Percentiles rank a stretch among this genome's conserved stretches.
phyloP scores from a whole-genome alignment of 164 flowering plant genomes.

The Vitis cinerea region DNA sequence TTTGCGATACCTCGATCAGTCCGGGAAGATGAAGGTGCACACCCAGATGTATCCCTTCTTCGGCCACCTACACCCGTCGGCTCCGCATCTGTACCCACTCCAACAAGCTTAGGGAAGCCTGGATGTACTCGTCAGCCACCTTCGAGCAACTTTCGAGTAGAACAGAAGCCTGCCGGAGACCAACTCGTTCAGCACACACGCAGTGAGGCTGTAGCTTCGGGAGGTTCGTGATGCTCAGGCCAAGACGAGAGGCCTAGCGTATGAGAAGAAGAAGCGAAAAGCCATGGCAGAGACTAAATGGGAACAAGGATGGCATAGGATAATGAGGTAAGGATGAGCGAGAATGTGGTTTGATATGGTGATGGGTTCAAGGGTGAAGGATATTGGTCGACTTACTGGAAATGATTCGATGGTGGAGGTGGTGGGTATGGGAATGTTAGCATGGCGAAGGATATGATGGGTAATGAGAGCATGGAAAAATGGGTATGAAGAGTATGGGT shows the following conservation, averaged over 20 bases:
- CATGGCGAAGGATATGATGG: too few relatives aligned
- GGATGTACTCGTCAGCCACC: conserved; percentile 30
- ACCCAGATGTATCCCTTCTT: conserved; percentile 12
- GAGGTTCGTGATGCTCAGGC: conserved; percentile 30
- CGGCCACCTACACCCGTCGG: conserved; percentile 19
- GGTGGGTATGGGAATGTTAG: too few relatives aligned
- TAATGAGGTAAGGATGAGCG: too few relatives aligned
- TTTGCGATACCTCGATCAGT: conserved; percentile 29
- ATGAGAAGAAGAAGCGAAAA: conserved; percentile 29
- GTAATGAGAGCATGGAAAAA: too few relatives aligned
- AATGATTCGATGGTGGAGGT: too few relatives aligned
- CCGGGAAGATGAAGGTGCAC: conserved; percentile 29
- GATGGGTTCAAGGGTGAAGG: too few relatives aligned
- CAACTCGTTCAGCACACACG: conserved; percentile 26
- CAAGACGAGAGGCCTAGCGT: conserved; percentile 27
- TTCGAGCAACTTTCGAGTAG: conserved; percentile 32
- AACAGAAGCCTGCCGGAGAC: conserved; percentile 24
- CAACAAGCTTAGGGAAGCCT: conserved; percentile 36
- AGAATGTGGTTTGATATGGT: too few relatives aligned
- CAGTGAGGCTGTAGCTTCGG: conserved; percentile 25
- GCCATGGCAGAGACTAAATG: neutral
- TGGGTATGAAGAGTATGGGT: too few relatives aligned
- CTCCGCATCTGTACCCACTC: conserved; percentile 29
- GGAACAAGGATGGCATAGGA: too few relatives aligned
- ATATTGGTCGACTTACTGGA: too few relatives aligned